These are phyloP conservation scores for Rhodamnia rubescens DNA, from an alignment of 345 rosid species.

Conservation along the genomic window DNA sequence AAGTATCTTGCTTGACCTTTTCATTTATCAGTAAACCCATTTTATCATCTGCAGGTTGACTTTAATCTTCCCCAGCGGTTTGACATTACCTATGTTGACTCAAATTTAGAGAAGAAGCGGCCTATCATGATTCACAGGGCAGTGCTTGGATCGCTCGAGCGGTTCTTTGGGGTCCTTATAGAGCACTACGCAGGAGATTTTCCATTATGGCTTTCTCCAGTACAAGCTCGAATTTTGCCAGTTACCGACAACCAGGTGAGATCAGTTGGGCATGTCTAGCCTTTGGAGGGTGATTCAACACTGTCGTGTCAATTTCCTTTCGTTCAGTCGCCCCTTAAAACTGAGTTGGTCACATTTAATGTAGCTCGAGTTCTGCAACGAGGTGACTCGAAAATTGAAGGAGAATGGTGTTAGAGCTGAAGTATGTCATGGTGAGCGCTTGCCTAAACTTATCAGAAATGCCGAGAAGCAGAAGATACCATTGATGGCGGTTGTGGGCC, in stretches of 20 bases:
- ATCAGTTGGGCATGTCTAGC: not conserved
- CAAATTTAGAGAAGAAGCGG: constrained; percentile 64
- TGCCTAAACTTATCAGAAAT: constrained; percentile 85
- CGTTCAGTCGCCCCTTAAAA: not conserved
- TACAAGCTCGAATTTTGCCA: constrained; percentile 83
- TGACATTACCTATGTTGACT: constrained; percentile 77
- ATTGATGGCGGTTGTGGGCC: constrained; percentile 84
- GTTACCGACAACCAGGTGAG: constrained; percentile 85
- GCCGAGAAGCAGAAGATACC: constrained; percentile 92
- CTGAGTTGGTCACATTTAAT: not conserved
- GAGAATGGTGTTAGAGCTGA: constrained; percentile 59
- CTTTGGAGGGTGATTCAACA: not conserved
- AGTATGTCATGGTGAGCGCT: constrained; percentile 78
- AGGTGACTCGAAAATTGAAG: constrained; percentile 44
- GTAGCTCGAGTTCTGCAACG: constrained; percentile 65
- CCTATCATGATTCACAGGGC: constrained; percentile 99
- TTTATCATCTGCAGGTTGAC: constrained; percentile 51
- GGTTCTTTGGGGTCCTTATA: constrained; percentile 87
- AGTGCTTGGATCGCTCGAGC: constrained; percentile 83
- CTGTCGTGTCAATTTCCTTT: not conserved
- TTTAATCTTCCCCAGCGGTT: constrained; percentile 86
- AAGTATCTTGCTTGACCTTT: not conserved
- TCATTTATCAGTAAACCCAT: not conserved
- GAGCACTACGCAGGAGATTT: constrained; percentile 98
- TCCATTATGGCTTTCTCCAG: constrained; percentile 87